Conservation (phyloP, 495 filamentous ascomycete species). For the Rostrohypoxylon terebratum region DNA sequence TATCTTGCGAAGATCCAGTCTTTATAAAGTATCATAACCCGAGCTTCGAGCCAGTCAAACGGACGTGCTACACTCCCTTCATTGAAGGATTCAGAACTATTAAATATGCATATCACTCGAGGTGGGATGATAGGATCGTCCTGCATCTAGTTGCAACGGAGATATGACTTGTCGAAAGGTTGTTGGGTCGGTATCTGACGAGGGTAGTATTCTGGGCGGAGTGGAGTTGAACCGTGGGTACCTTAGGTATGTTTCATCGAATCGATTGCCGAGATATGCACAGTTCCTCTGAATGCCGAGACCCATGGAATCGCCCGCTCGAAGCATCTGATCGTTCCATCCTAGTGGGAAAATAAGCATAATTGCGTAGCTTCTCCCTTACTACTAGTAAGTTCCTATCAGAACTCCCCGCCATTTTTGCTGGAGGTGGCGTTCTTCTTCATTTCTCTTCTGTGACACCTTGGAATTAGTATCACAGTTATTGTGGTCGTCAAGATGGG, state of each 20-base stretch:
- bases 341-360: neutral
- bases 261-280: neutral
- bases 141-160: neutral
- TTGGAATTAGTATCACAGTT: neutral
- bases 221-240: neutral
- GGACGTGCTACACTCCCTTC: neutral
- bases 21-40: neutral
- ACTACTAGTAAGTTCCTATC: neutral
- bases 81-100: neutral
- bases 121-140: neutral
- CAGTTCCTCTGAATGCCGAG: neutral
- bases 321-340: neutral
- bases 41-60: neutral
- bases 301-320: neutral
- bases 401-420: neutral
- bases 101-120: neutral
- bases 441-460: neutral
- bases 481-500: neutral
- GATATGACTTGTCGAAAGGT: neutral
- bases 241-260: neutral
- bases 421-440: neutral
- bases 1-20: neutral
- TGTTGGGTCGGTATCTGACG: neutral
- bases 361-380: neutral
- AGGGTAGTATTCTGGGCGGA: neutral